Base-by-base conservation (phyloP, 1,284 basidiomycete genomes). In the Porogramme epimiltina region DNA sequence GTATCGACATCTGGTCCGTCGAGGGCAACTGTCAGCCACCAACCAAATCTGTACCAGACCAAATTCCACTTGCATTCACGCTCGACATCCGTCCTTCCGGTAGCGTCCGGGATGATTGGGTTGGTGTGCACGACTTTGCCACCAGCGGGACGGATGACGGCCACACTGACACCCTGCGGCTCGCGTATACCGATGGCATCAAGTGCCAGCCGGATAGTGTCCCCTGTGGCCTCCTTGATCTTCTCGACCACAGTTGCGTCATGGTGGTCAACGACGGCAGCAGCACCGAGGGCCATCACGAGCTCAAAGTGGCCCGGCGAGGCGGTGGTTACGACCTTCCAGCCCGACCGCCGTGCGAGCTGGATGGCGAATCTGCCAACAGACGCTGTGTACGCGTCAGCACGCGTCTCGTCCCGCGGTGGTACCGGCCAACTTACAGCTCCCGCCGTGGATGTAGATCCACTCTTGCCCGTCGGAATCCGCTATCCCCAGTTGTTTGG, bases 291-390 rank as follows among this genome's bases (percentile, higher is more conserved):
- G 3, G 62, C 52, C 54, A 70, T 70, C 52, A 75, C 60, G 18
- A 74, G 64, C 4, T 68, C 70, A 45, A 62, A 67, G 56, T 75
- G 73, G 25, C 66, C 65, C 1, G 73, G 69, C 4, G 72, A 74
- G 20, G 73, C 67, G 10, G 73, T 73, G 3, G 76, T 68, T 45
- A 72, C 65, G 36, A 76, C 72, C 33, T 66, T 68, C 60, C 73
- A 73, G 15, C 77, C 77, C 1, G 70, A 60, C 5, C 70, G 48
- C 51, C 70, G 70, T 31, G 73, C 73, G 36, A 79, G 67, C 57
- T 79, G 75, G 33, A 78, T 61, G 5, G 72, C 73, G 59, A 70
- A 78, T 26, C 73, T 62, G 0, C 78, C 78, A 33, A 78, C 74
- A 15, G 58, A 56, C 22, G 62, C 64, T 62, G 54, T 15, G 1